Conservation (phyloP, 805 yeast species). For the Metschnikowia rubicola region DNA sequence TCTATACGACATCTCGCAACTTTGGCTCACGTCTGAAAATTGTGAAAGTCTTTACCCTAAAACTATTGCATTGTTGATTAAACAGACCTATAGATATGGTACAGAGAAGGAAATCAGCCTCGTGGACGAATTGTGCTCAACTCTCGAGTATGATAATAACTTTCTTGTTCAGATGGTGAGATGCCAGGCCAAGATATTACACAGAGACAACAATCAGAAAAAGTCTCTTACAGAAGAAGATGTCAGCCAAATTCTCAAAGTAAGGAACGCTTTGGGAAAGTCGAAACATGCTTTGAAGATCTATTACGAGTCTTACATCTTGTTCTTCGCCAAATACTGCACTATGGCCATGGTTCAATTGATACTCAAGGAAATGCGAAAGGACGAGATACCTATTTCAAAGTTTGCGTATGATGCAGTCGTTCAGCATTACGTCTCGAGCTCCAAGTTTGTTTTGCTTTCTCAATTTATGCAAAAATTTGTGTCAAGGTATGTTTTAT, state of each 20-base stretch:
- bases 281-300: constrained; percentile 19
- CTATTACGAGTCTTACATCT: constrained; percentile 27
- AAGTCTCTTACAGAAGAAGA: constrained; percentile 27
- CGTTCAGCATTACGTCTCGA: constrained; percentile 23
- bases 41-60: constrained; percentile 25
- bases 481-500: constrained; percentile 15
- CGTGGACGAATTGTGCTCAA: constrained; percentile 20
- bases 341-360: constrained; percentile 26
- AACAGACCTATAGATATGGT: constrained; percentile 30
- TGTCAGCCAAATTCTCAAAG: constrained; percentile 19
- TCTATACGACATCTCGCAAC: constrained; percentile 18
- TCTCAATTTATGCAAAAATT: constrained; percentile 23
- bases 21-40: constrained; percentile 27
- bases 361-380: constrained; percentile 24
- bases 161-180: constrained; percentile 23
- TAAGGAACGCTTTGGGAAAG: constrained; percentile 11
- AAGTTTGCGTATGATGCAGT: constrained; percentile 23
- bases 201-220: constrained; percentile 25
- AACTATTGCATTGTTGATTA: constrained; percentile 25
- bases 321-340: constrained; percentile 29
- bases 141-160: constrained; percentile 21
- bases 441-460: constrained; percentile 29
- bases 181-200: constrained; percentile 24
- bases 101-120: constrained; percentile 23
- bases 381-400: constrained; percentile 22